These are phyloP conservation scores for Golubevia sp. DNA, from an alignment of 1,284 basidiomycete genomes.

Conservation along the genomic window DNA sequence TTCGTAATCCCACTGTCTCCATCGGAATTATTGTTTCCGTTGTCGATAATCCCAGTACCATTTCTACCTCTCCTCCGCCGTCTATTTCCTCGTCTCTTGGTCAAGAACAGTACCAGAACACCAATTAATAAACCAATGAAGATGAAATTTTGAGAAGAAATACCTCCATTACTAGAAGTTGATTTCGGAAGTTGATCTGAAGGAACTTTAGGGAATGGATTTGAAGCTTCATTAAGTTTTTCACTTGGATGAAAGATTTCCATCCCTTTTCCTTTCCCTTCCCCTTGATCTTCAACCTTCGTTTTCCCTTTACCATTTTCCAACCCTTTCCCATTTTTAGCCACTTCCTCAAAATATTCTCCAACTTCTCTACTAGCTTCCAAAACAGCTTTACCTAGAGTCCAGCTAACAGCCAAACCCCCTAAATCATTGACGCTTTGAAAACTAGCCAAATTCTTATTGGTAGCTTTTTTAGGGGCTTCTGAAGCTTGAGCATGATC, in stretches of 20 bases:
- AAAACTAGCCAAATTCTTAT: conserved; percentile 26
- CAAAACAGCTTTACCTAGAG: conserved; percentile 54
- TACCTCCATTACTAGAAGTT: background rate
- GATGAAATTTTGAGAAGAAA: conserved; percentile 16
- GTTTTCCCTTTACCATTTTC: background rate
- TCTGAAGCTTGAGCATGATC: conserved; percentile 28
- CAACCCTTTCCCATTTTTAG: background rate
- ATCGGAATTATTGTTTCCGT: no score
- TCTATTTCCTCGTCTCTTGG: conserved; percentile 29
- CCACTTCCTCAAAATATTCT: background rate
- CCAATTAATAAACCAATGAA: conserved; percentile 26
- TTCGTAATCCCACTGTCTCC: conserved; percentile 21
- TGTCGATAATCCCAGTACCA: no score
- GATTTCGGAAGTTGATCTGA: background rate
- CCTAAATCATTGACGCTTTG: conserved; percentile 59
- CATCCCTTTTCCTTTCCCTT: background rate
- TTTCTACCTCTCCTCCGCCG: conserved; percentile 15
- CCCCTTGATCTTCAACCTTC: background rate
- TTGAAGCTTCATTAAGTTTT: conserved; percentile 6
- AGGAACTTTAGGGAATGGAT: background rate
- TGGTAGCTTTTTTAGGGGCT: conserved; percentile 28
- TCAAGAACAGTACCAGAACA: conserved; percentile 24
- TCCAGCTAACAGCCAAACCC: conserved; percentile 57
- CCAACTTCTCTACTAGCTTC: conserved; percentile 49
- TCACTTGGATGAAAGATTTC: conserved; percentile 4